Evolutionary conservation across 495 filamentous ascomycete species (phyloP).

Genomic region (Neurospora hispaniola): DNA sequence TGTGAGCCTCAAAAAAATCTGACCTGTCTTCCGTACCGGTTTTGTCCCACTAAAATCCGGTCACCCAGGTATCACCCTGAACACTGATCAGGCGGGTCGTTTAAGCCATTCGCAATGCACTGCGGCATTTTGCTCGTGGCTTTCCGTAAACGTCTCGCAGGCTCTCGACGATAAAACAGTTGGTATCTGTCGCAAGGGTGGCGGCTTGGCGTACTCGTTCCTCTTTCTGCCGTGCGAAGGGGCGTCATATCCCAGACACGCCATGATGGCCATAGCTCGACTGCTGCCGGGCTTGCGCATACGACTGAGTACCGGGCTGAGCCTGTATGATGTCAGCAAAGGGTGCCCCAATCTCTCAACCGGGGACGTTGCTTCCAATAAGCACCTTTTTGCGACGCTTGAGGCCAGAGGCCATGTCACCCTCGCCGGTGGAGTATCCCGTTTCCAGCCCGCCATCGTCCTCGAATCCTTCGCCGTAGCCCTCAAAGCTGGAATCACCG

Average conservation of each 20-base stretch:
- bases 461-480: conserved; percentile 43
- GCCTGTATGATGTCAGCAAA: conserved; percentile 19
- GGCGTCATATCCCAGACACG: conserved; percentile 22
- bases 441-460: conserved; percentile 35
- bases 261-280: conserved; percentile 28
- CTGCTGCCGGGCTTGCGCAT: conserved; percentile 26
- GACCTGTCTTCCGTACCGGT: conserved; percentile 9
- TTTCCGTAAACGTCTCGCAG: not conserved
- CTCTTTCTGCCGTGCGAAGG: not conserved
- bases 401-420: conserved; percentile 32
- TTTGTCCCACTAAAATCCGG: not conserved
- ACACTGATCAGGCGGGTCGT: conserved; percentile 17
- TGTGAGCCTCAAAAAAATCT: conserved; percentile 1
- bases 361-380: conserved; percentile 16
- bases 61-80: conserved; percentile 29
- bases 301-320: conserved; percentile 18
- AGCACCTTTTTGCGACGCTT: conserved; percentile 50
- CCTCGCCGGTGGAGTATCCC: conserved; percentile 44
- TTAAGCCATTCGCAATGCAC: not conserved
- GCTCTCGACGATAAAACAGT: not conserved
- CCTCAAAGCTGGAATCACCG: conserved; percentile 45
- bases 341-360: conserved; percentile 12
- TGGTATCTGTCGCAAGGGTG: not conserved
- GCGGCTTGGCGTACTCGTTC: conserved; percentile 4
- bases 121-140: not conserved